Evolutionary conservation across 257 asterid species (phyloP).

Genomic region (Solanum gandarillasii): DNA sequence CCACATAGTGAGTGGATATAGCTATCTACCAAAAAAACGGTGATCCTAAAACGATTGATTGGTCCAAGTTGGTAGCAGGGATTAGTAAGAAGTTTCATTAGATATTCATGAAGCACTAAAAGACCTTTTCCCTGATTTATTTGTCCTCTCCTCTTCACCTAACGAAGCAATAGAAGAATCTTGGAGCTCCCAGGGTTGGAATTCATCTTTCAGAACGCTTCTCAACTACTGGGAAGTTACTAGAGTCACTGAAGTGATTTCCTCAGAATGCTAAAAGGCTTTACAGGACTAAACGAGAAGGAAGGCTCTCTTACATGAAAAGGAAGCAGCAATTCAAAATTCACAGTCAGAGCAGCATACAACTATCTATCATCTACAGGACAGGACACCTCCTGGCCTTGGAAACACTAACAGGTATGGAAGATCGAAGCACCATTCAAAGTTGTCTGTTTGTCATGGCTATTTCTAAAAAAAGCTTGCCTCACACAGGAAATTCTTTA

Average conservation of each 20-base stretch:
- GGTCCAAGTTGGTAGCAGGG: not conserved
- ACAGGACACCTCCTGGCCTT: not conserved
- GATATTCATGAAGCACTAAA: not conserved
- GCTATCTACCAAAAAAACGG: not conserved
- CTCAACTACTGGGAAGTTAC: not conserved
- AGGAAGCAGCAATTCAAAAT: not conserved
- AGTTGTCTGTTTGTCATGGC: not conserved
- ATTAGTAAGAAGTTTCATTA: not conserved
- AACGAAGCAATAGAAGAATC: not conserved
- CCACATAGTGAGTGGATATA: not conserved
- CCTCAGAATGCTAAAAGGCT: not conserved
- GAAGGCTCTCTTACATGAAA: not conserved
- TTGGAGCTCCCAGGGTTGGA: not conserved
- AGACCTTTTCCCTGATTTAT: not conserved
- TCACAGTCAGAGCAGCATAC: not conserved
- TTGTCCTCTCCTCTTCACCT: not conserved
- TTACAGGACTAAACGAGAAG: not conserved
- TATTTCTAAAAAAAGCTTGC: not conserved
- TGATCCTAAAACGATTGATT: not conserved
- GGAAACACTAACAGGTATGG: not conserved
- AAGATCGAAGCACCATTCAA: not conserved
- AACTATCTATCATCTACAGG: not conserved
- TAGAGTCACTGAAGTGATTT: not conserved
- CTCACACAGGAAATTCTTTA: not conserved
- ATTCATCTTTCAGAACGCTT: not conserved